These are phyloP conservation scores for Boletus vermiculosoides DNA, from an alignment of 768 basidiomycete species.

Conservation along the genomic window DNA sequence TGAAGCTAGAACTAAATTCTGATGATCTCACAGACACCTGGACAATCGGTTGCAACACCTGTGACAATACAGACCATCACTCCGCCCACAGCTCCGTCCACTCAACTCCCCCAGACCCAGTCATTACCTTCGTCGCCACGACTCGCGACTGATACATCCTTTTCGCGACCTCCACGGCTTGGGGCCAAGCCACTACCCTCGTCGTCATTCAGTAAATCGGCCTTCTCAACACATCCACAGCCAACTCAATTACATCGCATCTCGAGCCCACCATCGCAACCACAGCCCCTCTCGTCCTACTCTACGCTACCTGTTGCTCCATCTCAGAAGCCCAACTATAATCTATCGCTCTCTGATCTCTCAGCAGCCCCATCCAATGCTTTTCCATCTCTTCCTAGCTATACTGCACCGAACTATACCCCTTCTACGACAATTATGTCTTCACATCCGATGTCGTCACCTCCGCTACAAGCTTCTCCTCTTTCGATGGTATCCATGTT, in stretches of 20 bases:
- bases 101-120: conserved; percentile 27
- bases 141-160: conserved; percentile 29
- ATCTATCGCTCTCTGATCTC: conserved; percentile 43
- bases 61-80: conserved; percentile 13
- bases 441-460: conserved; percentile 27
- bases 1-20: neutral
- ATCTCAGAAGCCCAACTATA: conserved; percentile 57
- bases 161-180: conserved; percentile 39
- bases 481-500: conserved; percentile 52
- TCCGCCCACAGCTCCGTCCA: conserved; percentile 11
- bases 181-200: conserved; percentile 39
- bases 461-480: conserved; percentile 31
- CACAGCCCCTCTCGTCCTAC: conserved; percentile 13
- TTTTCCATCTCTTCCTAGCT: conserved; percentile 12
- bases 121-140: conserved; percentile 42
- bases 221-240: conserved; percentile 28
- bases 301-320: conserved; percentile 9
- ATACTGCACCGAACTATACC: conserved; percentile 15
- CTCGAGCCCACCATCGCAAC: conserved; percentile 23
- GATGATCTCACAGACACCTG: conserved; percentile 17
- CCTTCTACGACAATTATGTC: conserved; percentile 20
- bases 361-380: conserved; percentile 18
- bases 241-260: conserved; percentile 19
- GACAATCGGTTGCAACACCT: conserved; percentile 14
- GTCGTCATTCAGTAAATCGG: conserved; percentile 34